A percentile compares a stretch with the other conserved stretches of the same genome.
These are phyloP conservation scores for Rosa chinensis DNA, from an alignment of 306 rosid species.

Conservation along the genomic window DNA sequence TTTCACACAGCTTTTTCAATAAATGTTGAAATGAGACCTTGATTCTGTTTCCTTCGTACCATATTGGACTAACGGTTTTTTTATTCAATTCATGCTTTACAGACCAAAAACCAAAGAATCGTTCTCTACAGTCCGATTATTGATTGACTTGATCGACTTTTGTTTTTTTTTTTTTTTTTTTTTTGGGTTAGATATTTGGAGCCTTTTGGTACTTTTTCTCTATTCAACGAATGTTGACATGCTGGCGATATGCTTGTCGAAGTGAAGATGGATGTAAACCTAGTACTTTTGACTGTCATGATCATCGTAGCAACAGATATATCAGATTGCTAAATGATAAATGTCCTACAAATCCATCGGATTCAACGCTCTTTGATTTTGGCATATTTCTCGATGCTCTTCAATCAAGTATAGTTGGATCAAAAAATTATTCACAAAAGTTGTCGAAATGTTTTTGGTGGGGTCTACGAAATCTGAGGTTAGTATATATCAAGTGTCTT, in stretches of 20 bases:
- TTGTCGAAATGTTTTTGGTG: slow-evolving; percentile 36
- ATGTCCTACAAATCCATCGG: not conserved
- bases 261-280: not conserved
- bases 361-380: not conserved
- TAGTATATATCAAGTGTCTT: not conserved
- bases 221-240: slow-evolving; percentile 15
- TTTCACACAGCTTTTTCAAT: too few species aligned
- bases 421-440: slow-evolving; percentile 21
- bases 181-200: slow-evolving; percentile 15
- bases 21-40: too few species aligned
- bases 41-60: too few species aligned
- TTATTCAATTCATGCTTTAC: too few species aligned
- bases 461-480: slow-evolving; percentile 43
- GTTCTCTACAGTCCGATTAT: too few species aligned
- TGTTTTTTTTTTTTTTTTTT: not conserved
- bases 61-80: too few species aligned
- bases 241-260: slow-evolving; percentile 16
- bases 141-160: too few species aligned
- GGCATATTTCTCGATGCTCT: slow-evolving; percentile 36
- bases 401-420: slow-evolving; percentile 16
- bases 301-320: not conserved
- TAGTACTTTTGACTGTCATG: not conserved
- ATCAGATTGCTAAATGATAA: not conserved
- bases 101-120: too few species aligned
- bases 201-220: slow-evolving; percentile 32